Conservation (phyloP, 257 asterid genomes). For the Solanum sejunctum region DNA sequence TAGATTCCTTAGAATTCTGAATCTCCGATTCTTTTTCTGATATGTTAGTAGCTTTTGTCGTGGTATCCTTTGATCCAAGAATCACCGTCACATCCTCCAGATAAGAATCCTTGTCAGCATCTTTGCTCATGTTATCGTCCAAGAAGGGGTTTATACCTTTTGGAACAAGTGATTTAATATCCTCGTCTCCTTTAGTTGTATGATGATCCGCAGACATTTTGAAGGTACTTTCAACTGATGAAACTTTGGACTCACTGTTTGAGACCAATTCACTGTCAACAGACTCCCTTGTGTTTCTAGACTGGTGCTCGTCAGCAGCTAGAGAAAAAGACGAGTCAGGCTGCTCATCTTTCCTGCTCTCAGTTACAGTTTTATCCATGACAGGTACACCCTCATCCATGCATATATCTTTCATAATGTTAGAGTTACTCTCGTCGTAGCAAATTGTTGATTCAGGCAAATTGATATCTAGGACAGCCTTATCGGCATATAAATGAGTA, state of each 20-base stretch:
- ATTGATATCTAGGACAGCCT: conserved; percentile 40
- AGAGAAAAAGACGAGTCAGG: conserved; percentile 6
- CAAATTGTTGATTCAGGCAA: conserved; percentile 42
- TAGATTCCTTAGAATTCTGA: conserved; percentile 28
- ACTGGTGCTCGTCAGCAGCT: conserved; percentile 8
- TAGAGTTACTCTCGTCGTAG: conserved; percentile 30
- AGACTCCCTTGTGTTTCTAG: conserved; percentile 8
- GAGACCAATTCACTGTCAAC: conserved; percentile 9
- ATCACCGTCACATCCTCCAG: conserved; percentile 10
- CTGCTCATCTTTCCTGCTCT: conserved; percentile 17
- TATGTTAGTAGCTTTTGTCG: conserved; percentile 1
- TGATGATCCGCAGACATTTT: conserved; percentile 8
- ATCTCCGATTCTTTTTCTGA: conserved; percentile 23
- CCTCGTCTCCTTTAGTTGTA: conserved; percentile 5
- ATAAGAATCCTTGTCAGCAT: conserved; percentile 1
- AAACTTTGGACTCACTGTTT: conserved; percentile 5
- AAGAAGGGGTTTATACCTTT: conserved; percentile 5
- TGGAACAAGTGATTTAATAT: conserved; percentile 4
- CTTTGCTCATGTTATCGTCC: conserved; percentile 7
- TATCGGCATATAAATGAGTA: conserved; percentile 21
- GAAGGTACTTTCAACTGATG: conserved; percentile 3
- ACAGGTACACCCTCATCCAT: conserved; percentile 54
- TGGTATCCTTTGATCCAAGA: background rate
- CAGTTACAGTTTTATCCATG: conserved; percentile 23
- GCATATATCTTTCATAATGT: conserved; percentile 61